A percentile compares a stretch with the other conserved stretches of the same genome.
These are phyloP conservation scores for Leccinum variabile DNA, from an alignment of 1,284 basidiomycete genomes.

Conservation along the genomic window DNA sequence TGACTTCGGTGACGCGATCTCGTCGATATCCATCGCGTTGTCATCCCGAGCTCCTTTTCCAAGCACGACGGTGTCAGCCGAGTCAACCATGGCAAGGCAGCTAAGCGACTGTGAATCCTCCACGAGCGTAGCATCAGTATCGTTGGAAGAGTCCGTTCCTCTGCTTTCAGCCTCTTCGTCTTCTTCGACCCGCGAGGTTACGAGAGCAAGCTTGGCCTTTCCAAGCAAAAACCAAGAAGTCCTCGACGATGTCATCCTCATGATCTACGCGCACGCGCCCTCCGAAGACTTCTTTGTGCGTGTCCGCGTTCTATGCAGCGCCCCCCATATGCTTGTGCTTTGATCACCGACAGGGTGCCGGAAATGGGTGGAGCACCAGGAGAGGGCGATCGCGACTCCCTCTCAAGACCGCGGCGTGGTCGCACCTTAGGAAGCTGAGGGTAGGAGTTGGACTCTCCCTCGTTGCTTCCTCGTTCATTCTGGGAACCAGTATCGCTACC, in stretches of 20 bases:
- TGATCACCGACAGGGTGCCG: slow-evolving; percentile 81
- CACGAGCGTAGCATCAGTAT: slow-evolving; percentile 81
- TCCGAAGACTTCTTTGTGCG: slow-evolving; percentile 71
- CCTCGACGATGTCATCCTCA: slow-evolving; percentile 64
- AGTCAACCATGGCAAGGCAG: slow-evolving; percentile 29
- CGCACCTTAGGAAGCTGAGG: slow-evolving; percentile 42
- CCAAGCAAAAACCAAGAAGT: slow-evolving; percentile 70
- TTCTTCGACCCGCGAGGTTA: slow-evolving; percentile 88
- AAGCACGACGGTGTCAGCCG: slow-evolving; percentile 55
- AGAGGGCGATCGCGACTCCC: slow-evolving; percentile 69
- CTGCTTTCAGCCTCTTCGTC: slow-evolving; percentile 74
- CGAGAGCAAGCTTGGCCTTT: slow-evolving; percentile 86
- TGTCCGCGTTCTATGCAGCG: slow-evolving; percentile 71
- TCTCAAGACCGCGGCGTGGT: slow-evolving; percentile 46
- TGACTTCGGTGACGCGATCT: slow-evolving; percentile 37
- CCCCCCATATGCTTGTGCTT: slow-evolving; percentile 80
- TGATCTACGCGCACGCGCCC: slow-evolving; percentile 67
- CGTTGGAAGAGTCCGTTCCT: slow-evolving; percentile 77
- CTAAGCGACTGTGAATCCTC: slow-evolving; percentile 56
- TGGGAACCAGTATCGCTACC: slow-evolving; percentile 51
- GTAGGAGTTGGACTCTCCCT: slow-evolving; percentile 51
- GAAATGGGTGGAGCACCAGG: slow-evolving; percentile 63
- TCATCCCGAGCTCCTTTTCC: slow-evolving; percentile 69
- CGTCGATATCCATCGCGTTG: slow-evolving; percentile 52
- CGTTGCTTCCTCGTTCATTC: slow-evolving; percentile 56